Percentiles rank a stretch among this genome's conserved stretches.
Evolutionary conservation across 1,284 basidiomycete species (phyloP).

Genomic region (Tranzscheliella williamsii): DNA sequence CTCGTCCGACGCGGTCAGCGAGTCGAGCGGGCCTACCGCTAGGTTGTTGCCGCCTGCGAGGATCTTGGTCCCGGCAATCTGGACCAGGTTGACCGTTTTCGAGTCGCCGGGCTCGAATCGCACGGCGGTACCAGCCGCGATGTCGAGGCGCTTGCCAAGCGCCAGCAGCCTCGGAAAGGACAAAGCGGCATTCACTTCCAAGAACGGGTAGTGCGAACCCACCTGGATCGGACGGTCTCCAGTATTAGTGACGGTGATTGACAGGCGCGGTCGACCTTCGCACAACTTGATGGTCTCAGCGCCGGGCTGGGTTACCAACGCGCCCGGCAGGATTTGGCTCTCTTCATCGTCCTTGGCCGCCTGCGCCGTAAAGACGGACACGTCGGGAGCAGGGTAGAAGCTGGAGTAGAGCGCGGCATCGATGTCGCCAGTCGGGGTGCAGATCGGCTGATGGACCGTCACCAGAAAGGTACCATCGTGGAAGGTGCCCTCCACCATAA

Average conservation of each 20-base stretch:
- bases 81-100: conserved; percentile 80
- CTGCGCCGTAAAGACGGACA: conserved; percentile 61
- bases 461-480: conserved; percentile 57
- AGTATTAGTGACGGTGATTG: conserved; percentile 81
- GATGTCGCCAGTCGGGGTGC: conserved; percentile 72
- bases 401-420: conserved; percentile 84
- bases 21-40: conserved; percentile 33
- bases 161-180: conserved; percentile 80
- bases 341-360: neutral
- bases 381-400: conserved; percentile 79
- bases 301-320: conserved; percentile 37
- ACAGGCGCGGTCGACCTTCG: conserved; percentile 71
- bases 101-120: conserved; percentile 92
- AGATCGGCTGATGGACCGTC: conserved; percentile 78
- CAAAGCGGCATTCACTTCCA: conserved; percentile 82
- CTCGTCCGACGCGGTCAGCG: conserved; percentile 12
- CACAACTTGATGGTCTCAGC: conserved; percentile 73
- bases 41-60: conserved; percentile 74
- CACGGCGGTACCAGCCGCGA: conserved; percentile 89
- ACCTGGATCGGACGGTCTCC: conserved; percentile 90
- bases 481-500: conserved; percentile 60
- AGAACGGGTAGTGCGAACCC: conserved; percentile 74
- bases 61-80: conserved; percentile 73
- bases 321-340: conserved; percentile 38
- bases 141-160: conserved; percentile 85